Percentiles rank a stretch among this genome's conserved stretches.
These are phyloP conservation scores for Linanthus parryae DNA, from an alignment of 148 eudicot species.

Conservation along the genomic window DNA sequence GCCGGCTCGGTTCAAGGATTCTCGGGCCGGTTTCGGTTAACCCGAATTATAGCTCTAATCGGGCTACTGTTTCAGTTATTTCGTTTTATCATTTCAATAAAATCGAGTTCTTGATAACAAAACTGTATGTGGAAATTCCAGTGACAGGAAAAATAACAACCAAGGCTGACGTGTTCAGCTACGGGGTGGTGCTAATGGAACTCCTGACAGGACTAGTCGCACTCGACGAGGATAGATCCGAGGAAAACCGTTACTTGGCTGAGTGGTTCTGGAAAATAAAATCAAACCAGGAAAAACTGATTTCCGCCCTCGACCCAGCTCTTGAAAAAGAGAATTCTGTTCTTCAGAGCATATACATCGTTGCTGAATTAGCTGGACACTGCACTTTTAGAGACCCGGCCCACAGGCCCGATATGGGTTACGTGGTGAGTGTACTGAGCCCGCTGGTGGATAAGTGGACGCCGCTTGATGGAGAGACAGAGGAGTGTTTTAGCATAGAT, in stretches of 20 bases:
- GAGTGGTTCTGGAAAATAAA: conserved; percentile 80
- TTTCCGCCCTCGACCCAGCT: conserved; percentile 48
- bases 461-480: conserved; percentile 41
- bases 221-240: conserved; percentile 65
- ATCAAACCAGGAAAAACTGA: conserved; percentile 31
- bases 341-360: conserved; percentile 31
- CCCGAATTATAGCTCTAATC: neutral
- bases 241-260: conserved; percentile 61
- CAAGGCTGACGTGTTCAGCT: conserved; percentile 77
- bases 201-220: conserved; percentile 67
- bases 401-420: conserved; percentile 83
- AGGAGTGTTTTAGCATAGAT: conserved; percentile 32
- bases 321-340: conserved; percentile 36
- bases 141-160: conserved; percentile 81
- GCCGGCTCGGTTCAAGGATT: too few species aligned
- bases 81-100: too few species aligned
- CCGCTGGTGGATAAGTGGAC: conserved; percentile 63
- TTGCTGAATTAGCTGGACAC: conserved; percentile 66
- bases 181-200: conserved; percentile 83
- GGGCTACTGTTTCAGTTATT: neutral
- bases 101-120: neutral
- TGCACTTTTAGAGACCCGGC: conserved; percentile 75
- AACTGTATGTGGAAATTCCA: conserved; percentile 14
- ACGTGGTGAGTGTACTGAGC: conserved; percentile 49
- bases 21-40: too few species aligned